These are phyloP conservation scores for Pestalotiopsis fici DNA, from an alignment of 2,329 filamentous ascomycete genomes.

Conservation along the genomic window DNA sequence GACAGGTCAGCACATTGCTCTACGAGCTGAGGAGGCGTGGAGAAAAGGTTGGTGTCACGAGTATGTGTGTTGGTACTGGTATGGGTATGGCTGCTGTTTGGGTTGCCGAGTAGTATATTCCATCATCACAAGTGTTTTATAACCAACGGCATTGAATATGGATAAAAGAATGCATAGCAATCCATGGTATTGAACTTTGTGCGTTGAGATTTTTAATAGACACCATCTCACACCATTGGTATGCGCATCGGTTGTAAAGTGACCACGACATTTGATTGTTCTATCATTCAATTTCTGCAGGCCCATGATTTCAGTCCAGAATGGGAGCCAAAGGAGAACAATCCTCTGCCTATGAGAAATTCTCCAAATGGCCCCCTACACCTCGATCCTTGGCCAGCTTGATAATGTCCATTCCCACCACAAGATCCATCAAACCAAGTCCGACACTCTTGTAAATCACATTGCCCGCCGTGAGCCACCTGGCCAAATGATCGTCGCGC, in stretches of 20 bases:
- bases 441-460: constrained; percentile 72
- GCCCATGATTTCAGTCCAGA: not conserved
- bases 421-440: constrained; percentile 66
- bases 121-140: not conserved
- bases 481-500: constrained; percentile 50
- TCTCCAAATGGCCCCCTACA: constrained; percentile 53
- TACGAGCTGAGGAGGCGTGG: constrained; percentile 85
- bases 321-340: constrained; percentile 13
- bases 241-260: not conserved
- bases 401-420: constrained; percentile 60
- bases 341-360: constrained; percentile 42
- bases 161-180: not conserved
- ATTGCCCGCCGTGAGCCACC: constrained; percentile 62
- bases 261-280: not conserved
- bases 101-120: constrained; percentile 81
- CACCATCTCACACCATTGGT: not conserved
- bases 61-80: constrained; percentile 95
- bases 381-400: constrained; percentile 55
- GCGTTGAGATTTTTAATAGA: too few species aligned
- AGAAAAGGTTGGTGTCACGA: constrained; percentile 86
- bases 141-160: not conserved
- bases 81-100: constrained; percentile 98
- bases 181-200: not conserved
- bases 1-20: constrained; percentile 89
- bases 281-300: not conserved